These are phyloP conservation scores for Codiaeum variegatum DNA, from an alignment of 441 rosid species.

Conservation along the genomic window DNA sequence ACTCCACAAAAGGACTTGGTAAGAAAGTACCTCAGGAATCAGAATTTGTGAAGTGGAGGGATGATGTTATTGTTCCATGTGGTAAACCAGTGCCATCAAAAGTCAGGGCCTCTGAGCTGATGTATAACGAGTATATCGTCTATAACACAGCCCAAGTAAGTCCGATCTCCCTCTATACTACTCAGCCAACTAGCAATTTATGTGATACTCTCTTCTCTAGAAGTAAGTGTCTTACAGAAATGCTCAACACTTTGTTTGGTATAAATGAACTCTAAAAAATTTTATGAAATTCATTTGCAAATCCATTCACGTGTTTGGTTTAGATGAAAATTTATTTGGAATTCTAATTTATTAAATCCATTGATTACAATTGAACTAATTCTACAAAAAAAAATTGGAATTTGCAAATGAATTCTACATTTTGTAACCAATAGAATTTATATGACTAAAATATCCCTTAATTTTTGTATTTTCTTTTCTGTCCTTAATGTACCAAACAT, in stretches of 20 bases:
- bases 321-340: no score
- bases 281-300: neutral
- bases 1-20: constrained; percentile 91
- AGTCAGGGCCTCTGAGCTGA: constrained; percentile 72
- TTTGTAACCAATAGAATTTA: no score
- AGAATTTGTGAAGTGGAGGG: constrained; percentile 79
- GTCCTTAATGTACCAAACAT: no score
- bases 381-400: no score
- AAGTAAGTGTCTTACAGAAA: no score
- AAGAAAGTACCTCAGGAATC: constrained; percentile 71
- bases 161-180: constrained; percentile 6
- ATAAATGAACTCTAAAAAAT: no score
- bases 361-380: neutral
- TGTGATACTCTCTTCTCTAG: neutral
- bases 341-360: no score
- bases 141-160: constrained; percentile 83
- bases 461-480: no score
- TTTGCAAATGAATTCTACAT: no score
- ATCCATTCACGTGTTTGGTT: neutral
- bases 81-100: constrained; percentile 86
- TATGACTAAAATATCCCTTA: no score
- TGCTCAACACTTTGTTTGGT: neutral
- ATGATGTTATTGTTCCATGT: constrained; percentile 80
- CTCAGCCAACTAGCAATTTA: neutral
- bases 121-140: constrained; percentile 94